Evolutionary conservation across 805 yeast species (phyloP), one percentile per base, ranked within the genome.

Genomic region (Yamadazyma endophytica): DNA sequence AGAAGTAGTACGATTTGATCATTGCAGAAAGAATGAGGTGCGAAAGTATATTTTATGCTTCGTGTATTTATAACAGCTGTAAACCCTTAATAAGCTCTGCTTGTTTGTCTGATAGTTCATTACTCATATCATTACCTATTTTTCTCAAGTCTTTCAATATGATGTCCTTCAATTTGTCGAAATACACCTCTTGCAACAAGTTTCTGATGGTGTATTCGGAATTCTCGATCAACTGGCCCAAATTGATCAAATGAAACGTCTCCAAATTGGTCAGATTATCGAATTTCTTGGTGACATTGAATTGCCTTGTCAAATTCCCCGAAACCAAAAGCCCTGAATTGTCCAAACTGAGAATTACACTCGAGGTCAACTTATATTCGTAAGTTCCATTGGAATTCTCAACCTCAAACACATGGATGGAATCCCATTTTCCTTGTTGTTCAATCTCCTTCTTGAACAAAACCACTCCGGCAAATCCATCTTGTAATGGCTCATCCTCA

Each of bases 161-260:
- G 29, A 92, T 81, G 51, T 90, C 96, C 50, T 85, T 79, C 13
- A 96, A 85, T 64, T 90, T 90, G 47, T 95, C 97, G 52, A 90
- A 90, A 56, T 90, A 90, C 17, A 90, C 97, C 42, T 87, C 95
- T 56, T 90, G 95, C 42, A 90, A 68, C 65, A 84, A 66, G 46
- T 84, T 85, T 58, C 98, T 75, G 63, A 90, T 66, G 53, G 82
- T 86, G 39, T 82, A 78, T 61, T 90, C 98, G 25, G 85, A 72
- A 39, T 86, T 95, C 58, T 90, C 98, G 9, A 92, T 74, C 40
- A 88, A 56, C 3, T 82, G 66, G 18, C 98, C 98, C 39, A 90
- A 61, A 51, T 89, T 89, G 19, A 88, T 78, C 29, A 90, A 73
- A 53, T 92, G 97, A n/a, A 79, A 70, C 17, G 75, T 57, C 29